Base-by-base conservation (phyloP, 176 grass and related monocot species). In the Alopecurus myosuroides region DNA sequence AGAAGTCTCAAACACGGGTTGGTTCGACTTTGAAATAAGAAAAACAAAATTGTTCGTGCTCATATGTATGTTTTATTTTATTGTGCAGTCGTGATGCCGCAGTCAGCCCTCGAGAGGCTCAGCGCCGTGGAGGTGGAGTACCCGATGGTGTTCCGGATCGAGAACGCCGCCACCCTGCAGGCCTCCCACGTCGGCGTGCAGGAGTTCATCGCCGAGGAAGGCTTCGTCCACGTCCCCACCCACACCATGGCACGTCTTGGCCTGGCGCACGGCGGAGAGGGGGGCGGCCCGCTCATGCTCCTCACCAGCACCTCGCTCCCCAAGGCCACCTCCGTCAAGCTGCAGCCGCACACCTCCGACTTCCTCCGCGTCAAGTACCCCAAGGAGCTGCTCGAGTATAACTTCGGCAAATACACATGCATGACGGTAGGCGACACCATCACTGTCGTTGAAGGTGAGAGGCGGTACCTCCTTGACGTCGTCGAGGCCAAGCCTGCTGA, bases 71-170 rank as follows among this genome's bases (percentile, higher is more conserved):
- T n/a, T n/a, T n/a, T n/a, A n/a, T n/a, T n/a, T n/a, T n/a, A n/a
- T n/a, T n/a, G n/a, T n/a, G n/a, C n/a, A n/a, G 91, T 96, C 5
- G 61, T 96, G 14, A 91, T 96, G 91, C 89, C 97, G n/a, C 64
- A 22, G 11, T 95, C 93, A 7, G 96, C 96, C 4, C 88, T 95
- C 1, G 96, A 96, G 23, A 70, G 91, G 53, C 81, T 98, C 4
- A 4, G 79, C 0, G 10, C 8, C 25, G 8, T 48, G 8, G 20
- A 86, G 33, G 25, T 91, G 76, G 75, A 77, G 9, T 94, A 64
- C 39, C 97, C 91, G 12, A 88, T 98, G 89, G 11, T 79, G 56
- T 98, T 98, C 73, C 81, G 85, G 31, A 66, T 96, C n/a, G 62
- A 61, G 25, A 92, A 94, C 77, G 81, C 88, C 45, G 39, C 62